Base-by-base conservation (phyloP, 495 filamentous ascomycete species). In the Aspergillus hancockii region DNA sequence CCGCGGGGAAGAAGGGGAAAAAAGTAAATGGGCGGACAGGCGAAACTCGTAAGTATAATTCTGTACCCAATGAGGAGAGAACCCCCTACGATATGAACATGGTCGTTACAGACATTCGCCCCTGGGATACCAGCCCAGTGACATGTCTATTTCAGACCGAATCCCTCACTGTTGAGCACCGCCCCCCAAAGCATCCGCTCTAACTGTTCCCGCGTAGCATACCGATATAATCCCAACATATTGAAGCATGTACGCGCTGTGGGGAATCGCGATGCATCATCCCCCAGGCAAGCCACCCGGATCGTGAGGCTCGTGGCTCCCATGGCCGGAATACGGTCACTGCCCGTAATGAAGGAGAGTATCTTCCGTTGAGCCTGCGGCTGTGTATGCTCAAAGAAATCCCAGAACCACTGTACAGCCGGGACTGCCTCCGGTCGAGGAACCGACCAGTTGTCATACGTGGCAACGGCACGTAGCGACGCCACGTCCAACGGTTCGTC, bases 201-300 rank as follows among this genome's bases (percentile, higher is more conserved):
- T 51, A 97, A 66, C 63, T 83, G 85, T 67, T 85, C 81, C 58
- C 76, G 83, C 3, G 78, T 83, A 52, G 67, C 63, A 72, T 92
- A 96, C 58, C 86, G 81, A 75, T 87, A 93, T 57, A 97, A 71
- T 10, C 85, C 85, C 56, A 97, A 71, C 64, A 85, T 83, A 74
- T 97, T 97, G 72, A 97, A 97, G 63, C 93, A 97, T 12, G 93
- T 97, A 63, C 93, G 85, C 22, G 93, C 93, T 8, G 88, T 88
- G 16, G 93, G 93, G 65, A 90, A 97, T 43, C 93, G 79, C 22
- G 82, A 73, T 59, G 78, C 78, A 62, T 95, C 88, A 41, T 91
- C 84, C 4, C 91, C 92, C 30, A 93, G 75, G 63, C 90, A 91
- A 34, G 80, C 79, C 23, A 96, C 73, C 57, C 86, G 83, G 40